Evolutionary conservation across 495 filamentous ascomycete genomes (phyloP), one percentile per base, ranked within the genome.

Genomic region (Parathielavia appendiculata): DNA sequence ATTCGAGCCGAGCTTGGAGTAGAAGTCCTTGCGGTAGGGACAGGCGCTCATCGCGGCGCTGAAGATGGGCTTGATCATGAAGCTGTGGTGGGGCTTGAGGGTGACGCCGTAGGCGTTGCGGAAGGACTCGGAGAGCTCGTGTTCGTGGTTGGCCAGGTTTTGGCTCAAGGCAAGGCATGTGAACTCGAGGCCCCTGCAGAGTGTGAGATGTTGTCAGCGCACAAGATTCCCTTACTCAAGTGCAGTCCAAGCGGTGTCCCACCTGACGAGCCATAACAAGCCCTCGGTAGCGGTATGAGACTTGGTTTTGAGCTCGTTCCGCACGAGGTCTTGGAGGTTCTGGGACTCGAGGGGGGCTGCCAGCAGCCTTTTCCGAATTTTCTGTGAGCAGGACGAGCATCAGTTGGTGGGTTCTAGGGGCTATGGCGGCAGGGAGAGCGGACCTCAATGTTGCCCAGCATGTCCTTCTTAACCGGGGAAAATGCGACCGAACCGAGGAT

Each of bases 391-490:
- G 62, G 4, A 56, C 38, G 2, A 38, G 6, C 13, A 39, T 68
- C 22, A 66, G 63, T 43, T 39, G 10, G 13, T 57, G 45, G 17
- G 11, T 17, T 10, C 19, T 1, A 5, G 38, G 32, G 14, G 40
- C 22, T 22, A 10, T 4, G 30, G 49, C 30, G 45, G 45, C 22
- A 39, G 22, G 34, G 34, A 9, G 2, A 40, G 67, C 73, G 56
- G 69, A 97, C 92, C 83, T 91, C 90, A 71, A 98, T 83, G 70
- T 98, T 98, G 67, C 90, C 90, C 10, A 83, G 63, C 79, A 98
- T 86, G 72, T 98, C 93, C 59, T 73, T 87, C 80, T 97, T 96
- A 58, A 98, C 92, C 26, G 86, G 84, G 6, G 73, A 80, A 76
- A 97, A 96, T 57, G 91, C 90, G 14, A 83, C 76, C 38, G 85